phyloP scores from a whole-genome alignment of 495 filamentous ascomycete genomes.

The Penicillium cataractarum region DNA sequence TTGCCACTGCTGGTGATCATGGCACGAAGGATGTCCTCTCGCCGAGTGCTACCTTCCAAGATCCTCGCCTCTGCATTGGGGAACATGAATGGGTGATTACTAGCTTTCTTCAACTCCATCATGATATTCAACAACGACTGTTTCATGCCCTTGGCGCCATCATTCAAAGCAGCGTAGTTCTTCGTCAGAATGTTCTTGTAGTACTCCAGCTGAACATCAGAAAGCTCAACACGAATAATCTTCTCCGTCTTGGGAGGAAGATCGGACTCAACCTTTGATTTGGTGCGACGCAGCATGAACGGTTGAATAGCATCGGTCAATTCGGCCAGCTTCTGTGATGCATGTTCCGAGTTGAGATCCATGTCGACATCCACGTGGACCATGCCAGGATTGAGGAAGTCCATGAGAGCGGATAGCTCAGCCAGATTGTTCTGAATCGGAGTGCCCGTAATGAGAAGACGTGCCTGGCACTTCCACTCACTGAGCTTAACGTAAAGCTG shows the following conservation, averaged over 20 bases:
- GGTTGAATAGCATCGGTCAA: conserved; percentile 78
- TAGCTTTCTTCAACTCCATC: conserved; percentile 99
- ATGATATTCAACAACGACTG: conserved; percentile 97
- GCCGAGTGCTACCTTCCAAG: conserved; percentile 70
- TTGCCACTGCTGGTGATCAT: conserved; percentile 97
- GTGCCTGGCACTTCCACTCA: conserved; percentile 81
- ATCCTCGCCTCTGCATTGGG: conserved; percentile 88
- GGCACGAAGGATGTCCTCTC: conserved; percentile 85
- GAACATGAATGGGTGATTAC: conserved; percentile 98
- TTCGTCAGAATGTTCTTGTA: conserved; percentile 98
- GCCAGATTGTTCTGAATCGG: conserved; percentile 96
- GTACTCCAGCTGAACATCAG: conserved; percentile 94
- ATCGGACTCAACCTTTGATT: conserved; percentile 94
- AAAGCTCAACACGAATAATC: conserved; percentile 95
- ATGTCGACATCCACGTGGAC: conserved; percentile 87
- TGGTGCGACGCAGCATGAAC: conserved; percentile 94
- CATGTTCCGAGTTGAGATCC: conserved; percentile 71
- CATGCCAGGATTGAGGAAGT: conserved; percentile 91
- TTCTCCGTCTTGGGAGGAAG: conserved; percentile 96
- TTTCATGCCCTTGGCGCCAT: conserved; percentile 84
- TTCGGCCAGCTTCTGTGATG: conserved; percentile 69
- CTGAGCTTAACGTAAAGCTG: conserved; percentile 84
- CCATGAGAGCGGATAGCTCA: conserved; percentile 87
- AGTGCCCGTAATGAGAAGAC: conserved; percentile 93
- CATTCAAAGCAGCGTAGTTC: conserved; percentile 93